Evolutionary conservation across 345 rosid species (phyloP).

Genomic region (Diplotaxis tenuifolia): DNA sequence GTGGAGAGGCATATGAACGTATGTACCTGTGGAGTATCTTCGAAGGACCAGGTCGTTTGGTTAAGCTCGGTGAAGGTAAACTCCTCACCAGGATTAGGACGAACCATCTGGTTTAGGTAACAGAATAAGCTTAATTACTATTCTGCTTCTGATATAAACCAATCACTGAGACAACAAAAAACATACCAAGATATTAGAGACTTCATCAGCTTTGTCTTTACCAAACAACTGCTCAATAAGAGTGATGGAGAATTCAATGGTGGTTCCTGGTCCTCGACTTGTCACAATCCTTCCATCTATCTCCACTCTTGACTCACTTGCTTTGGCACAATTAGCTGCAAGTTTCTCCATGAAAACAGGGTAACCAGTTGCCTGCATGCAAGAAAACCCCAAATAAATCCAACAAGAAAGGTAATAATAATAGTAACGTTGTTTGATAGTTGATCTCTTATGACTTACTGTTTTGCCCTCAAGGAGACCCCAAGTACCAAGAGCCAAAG

Average conservation of each 20-base stretch:
- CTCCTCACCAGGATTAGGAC: conserved; percentile 74
- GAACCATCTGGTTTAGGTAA: conserved; percentile 56
- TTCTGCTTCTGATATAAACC: not conserved
- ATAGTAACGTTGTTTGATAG: no score
- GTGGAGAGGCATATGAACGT: conserved; percentile 6
- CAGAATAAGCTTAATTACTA: not conserved
- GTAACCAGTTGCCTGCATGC: conserved; percentile 77
- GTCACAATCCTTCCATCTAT: conserved; percentile 73
- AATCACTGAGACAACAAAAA: not conserved
- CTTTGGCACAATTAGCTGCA: conserved; percentile 51
- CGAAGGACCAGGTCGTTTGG: conserved; percentile 64
- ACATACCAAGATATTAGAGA: conserved; percentile 70
- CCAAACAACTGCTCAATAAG: conserved; percentile 74
- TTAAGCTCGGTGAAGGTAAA: conserved; percentile 67
- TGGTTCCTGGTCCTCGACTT: conserved; percentile 88
- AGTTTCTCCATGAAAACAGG: conserved; percentile 87
- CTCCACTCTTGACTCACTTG: conserved; percentile 86
- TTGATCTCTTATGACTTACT: not conserved
- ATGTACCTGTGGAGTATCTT: conserved; percentile 57
- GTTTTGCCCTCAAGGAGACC: not conserved
- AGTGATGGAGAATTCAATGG: conserved; percentile 79
- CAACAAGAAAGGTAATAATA: no score
- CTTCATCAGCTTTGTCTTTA: conserved; percentile 70
- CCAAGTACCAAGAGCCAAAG: not conserved
- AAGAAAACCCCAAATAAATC: not conserved